Base-by-base conservation (phyloP, 257 asterid species). In the Perilla frutescens region DNA sequence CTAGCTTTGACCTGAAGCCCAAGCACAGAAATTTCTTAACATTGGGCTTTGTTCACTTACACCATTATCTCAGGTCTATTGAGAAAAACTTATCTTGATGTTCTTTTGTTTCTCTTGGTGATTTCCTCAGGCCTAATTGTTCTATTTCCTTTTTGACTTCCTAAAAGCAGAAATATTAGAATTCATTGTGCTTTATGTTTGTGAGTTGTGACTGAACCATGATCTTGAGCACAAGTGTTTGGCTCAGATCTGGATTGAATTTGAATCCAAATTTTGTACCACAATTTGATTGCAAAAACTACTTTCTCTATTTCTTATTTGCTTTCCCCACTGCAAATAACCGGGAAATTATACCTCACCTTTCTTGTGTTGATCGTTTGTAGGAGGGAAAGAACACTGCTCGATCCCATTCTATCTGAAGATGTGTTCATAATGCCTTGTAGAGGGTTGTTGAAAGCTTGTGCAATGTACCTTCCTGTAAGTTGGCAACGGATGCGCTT, bases 401-500 rank as follows among this genome's bases (percentile, higher is more conserved):
- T 90, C 32, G 90, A 86, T 56, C 64, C 93, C 40, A 5, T 90
- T 74, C 88, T 94, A 43, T 87, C 97, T 20, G 69, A 86, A 71
- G 92, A 89, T 62, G 92, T 72, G 68, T 57, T 62, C 58, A 74
- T 90, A 75, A 70, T 91, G 88, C 99, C 99, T 76, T 85, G 96
- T 80, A 88, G 80, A 86, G 99, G 99, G 65, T 85, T 90, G 77
- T 62, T 94, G 74, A 94, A 72, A 87, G 96, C 88, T 65, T 94
- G 97, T 86, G 97, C 92, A 32, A 77, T 94, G 88, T 84, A 76
- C 76, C 91, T 91, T 78, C 97, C 99, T 11, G 99, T 91, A 81
- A 87, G 97, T 66, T 44, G 45, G 58, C 45, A 70, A 69, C 32
- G 1, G 8, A 36, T 31, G 37, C 48, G 32, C 63, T 51, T 63